Base-by-base conservation (phyloP, 2,329 filamentous ascomycete species). In the Xylariaceae sp. region DNA sequence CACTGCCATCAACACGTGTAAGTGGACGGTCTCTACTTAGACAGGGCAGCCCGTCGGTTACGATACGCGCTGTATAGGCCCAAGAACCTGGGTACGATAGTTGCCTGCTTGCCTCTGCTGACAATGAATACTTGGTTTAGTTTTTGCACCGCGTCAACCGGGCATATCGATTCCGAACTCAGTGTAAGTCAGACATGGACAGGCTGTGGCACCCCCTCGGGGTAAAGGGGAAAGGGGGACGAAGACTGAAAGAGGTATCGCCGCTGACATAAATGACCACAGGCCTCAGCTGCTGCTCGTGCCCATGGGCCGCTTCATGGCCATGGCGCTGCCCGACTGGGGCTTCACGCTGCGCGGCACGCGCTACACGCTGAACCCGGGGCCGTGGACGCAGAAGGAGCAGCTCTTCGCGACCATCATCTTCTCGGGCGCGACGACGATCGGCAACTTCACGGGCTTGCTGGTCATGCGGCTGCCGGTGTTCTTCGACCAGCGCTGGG, bases 281-380 rank as follows among this genome's bases (percentile, higher is more conserved):
- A 61, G 64, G 5, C 59, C 63, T 31, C 66, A 70, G 47, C 63
- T 70, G 26, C 51, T 69, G 3, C 55, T 69, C 0, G 69, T 57
- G 13, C 70, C 69, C 0, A 58, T 65, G 14, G 69, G 61, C 5
- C 63, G 63, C 26, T 51, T 60, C 6, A 53, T 69, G 21, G 65
- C 65, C 10, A 59, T 45, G 25, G 40, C 56, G 11, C 45, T 73
- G 0, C 69, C 69, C 0, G 60, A 64, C 32, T 66, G 61, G 55
- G 60, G 63, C 4, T 37, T 72, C 35, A 63, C 56, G 0, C 33
- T 70, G 5, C 56, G 56, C 5, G 60, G 61, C 13, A 58, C 55
- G 2, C 51, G 56, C 13, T 53, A 56, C 21, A 58, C 59, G 2
- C 50, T 64, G 25, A 65, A 65, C 31, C 61, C 61, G 0, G 62